phyloP scores from a whole-genome alignment of 805 yeast species.

The Kluyveromyces starmeri region DNA sequence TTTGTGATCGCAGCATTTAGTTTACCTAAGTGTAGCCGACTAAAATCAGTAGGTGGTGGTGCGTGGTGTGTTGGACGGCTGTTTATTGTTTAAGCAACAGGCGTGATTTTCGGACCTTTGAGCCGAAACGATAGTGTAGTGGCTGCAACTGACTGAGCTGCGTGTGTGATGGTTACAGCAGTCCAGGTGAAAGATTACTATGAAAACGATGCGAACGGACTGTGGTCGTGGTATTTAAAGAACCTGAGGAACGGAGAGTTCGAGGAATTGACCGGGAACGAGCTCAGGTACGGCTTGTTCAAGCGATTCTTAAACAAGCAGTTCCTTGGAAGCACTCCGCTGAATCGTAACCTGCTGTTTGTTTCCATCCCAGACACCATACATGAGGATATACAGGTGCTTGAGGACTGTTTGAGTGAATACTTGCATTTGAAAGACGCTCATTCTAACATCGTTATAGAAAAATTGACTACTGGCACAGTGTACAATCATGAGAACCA shows the following conservation, averaged over 20 bases:
- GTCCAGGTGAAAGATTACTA: constrained; percentile 25
- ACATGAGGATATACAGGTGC: constrained; percentile 22
- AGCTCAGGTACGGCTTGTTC: constrained; percentile 21
- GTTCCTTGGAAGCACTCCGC: constrained; percentile 8
- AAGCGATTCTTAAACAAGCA: constrained; percentile 23
- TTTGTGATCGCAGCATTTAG: too few relatives aligned
- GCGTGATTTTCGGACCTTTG: too few relatives aligned
- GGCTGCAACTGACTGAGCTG: background rate
- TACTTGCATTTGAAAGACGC: constrained; percentile 25
- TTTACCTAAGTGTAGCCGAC: too few relatives aligned
- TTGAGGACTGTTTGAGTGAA: constrained; percentile 26
- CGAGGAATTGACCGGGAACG: constrained; percentile 27
- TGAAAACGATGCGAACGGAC: constrained; percentile 28
- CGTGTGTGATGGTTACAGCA: constrained; percentile 17
- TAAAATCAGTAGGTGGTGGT: too few relatives aligned
- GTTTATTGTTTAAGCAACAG: too few relatives aligned
- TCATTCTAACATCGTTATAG: constrained; percentile 18
- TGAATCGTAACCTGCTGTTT: constrained; percentile 19
- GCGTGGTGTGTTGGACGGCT: too few relatives aligned
- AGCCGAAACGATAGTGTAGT: too few relatives aligned
- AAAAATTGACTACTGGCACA: constrained; percentile 23
- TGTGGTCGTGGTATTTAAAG: constrained; percentile 33
- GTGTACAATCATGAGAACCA: constrained; percentile 28
- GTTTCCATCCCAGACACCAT: constrained; percentile 28
- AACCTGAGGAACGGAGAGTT: constrained; percentile 30